Conservation (phyloP, 345 rosid species). For the Raphanus sativus region DNA sequence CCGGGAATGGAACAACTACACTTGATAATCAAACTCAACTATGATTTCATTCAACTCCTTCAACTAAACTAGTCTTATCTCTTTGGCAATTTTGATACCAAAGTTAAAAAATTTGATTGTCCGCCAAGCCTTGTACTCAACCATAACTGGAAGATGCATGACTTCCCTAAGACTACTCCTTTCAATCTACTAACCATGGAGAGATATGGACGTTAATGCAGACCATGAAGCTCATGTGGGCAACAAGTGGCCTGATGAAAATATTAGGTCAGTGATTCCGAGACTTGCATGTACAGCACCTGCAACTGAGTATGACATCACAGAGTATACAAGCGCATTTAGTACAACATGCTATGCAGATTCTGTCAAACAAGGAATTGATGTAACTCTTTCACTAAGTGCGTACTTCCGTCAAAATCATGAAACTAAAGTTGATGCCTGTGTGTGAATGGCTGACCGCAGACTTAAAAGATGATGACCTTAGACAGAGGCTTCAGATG, state of each 20-base stretch:
- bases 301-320: constrained; percentile 50
- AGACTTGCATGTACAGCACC: constrained; percentile 59
- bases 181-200: constrained; percentile 69
- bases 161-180: no score
- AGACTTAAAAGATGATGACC: constrained; percentile 48
- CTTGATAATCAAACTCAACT: no score
- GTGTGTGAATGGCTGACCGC: constrained; percentile 49
- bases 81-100: no score
- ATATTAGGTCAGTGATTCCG: constrained; percentile 48
- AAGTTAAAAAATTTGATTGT: no score
- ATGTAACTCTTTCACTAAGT: constrained; percentile 38
- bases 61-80: no score
- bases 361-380: constrained; percentile 62
- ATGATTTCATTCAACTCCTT: no score
- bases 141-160: no score
- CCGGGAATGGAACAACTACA: no score
- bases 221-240: constrained; percentile 73
- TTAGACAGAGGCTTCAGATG: constrained; percentile 79
- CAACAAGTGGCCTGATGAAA: constrained; percentile 92
- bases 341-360: constrained; percentile 65
- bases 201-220: constrained; percentile 62
- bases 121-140: no score
- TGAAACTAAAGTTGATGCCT: neutral
- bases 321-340: constrained; percentile 47
- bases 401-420: no score